Base-by-base conservation (phyloP, 2,329 filamentous ascomycete species). In the Ambrosiella beaveri region DNA sequence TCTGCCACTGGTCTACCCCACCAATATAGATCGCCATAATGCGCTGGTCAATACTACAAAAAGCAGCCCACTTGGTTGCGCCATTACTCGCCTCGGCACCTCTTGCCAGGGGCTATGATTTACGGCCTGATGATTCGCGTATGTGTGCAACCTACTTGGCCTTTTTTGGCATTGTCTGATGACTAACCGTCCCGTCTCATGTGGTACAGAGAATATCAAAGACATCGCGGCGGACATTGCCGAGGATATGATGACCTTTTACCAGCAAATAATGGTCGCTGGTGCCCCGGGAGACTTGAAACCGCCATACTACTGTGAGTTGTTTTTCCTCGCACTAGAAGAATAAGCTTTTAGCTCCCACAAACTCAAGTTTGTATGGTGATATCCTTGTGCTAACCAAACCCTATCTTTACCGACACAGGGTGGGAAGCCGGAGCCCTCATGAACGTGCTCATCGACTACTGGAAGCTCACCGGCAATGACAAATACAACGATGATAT, bases 401-500 rank as follows among this genome's bases (percentile, higher is more conserved):
- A 61, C 61, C n/a, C 59, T 61, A 3, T 70, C 75, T 67, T 68
- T 67, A 11, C 73, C 72, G 62, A 75, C 75, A 66, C 40, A 59
- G 57, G 77, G 77, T 89, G 82, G 86, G 84, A 86, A 70, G 84
- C 75, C 9, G 86, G 86, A 56, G 85, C 85, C 59, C 81, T 90
- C 73, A 75, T 82, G 69, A 79, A 79, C 19, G 74, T 84, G 1
- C 72, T 93, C 62, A 75, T 94, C 57, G 86, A 93, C 65, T 93
- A 93, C 68, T 94, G 86, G 86, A 86, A 83, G 66, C 87, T 88
- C 67, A 91, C 86, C 0, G 82, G 82, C 17, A 86, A 91, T 65
- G 71, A 75, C 3, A 75, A 76, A 39, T 93, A 86, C 71, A 89
- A 89, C 66, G 71, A 81, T 13, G 71, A 86, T 47, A 78, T 80